Conservation (phyloP, 73 alveolate species). For the Tetrahymena thermophila region DNA sequence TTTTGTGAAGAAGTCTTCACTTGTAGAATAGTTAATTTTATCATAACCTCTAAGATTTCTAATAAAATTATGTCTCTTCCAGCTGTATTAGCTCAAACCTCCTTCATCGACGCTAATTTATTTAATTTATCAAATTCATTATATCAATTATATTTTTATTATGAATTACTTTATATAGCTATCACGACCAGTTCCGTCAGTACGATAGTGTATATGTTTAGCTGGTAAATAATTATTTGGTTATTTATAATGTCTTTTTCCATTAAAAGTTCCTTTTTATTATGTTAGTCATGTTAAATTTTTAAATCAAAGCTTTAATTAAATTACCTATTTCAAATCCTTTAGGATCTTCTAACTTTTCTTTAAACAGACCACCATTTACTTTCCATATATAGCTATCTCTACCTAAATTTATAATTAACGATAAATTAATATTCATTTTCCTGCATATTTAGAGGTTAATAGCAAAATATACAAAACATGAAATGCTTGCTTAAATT, state of each 20-base stretch:
- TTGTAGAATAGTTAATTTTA: neutral
- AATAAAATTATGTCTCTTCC: neutral
- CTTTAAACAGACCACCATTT: neutral
- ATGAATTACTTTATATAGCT: neutral
- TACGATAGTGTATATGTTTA: neutral
- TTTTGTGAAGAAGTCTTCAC: neutral
- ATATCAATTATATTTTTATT: too few species aligned
- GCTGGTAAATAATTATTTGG: neutral
- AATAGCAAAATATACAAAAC: neutral
- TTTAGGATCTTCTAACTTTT: neutral
- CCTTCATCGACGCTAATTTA: neutral
- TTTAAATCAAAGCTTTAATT: neutral
- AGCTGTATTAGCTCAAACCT: neutral
- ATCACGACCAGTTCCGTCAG: slow-evolving; percentile 1
- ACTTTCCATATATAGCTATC: neutral
- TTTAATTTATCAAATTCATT: neutral
- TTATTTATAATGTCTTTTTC: neutral
- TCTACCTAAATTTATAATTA: neutral
- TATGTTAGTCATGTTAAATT: neutral
- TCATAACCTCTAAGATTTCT: neutral
- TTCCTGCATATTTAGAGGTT: neutral
- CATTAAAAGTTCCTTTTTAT: neutral
- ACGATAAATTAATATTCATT: neutral
- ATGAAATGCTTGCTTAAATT: neutral
- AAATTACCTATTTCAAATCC: neutral